phyloP scores from a whole-genome alignment of 108 stramenopile genomes.

The Conticribra weissflogii region DNA sequence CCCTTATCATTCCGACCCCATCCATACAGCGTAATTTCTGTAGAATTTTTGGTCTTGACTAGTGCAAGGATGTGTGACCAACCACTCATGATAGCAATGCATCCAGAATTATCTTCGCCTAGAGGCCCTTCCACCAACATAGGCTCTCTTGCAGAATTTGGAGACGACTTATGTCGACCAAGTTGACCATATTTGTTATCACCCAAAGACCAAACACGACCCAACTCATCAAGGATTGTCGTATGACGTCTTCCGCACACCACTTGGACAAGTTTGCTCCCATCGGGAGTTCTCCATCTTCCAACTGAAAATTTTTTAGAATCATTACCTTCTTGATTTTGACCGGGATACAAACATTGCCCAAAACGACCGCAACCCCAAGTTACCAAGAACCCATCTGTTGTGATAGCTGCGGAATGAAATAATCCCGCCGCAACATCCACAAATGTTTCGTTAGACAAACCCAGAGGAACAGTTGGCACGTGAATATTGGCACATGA shows the following conservation, averaged over 20 bases:
- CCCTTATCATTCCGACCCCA: conserved; percentile 76
- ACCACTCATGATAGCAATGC: conserved; percentile 44
- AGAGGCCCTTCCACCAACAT: conserved; percentile 47
- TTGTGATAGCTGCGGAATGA: conserved; percentile 79
- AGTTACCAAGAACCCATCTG: conserved; percentile 66
- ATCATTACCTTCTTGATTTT: conserved; percentile 4
- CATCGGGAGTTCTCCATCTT: conserved; percentile 75
- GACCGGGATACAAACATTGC: conserved; percentile 44
- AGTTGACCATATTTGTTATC: conserved; percentile 87
- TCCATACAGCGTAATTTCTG: conserved; percentile 49
- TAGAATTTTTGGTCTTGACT: conserved; percentile 23
- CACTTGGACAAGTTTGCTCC: conserved; percentile 56
- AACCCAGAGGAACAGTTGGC: conserved; percentile 15
- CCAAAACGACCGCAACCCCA: conserved; percentile 82
- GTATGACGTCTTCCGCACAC: conserved; percentile 80
- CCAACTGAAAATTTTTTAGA: conserved; percentile 13
- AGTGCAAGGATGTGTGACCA: conserved; percentile 76
- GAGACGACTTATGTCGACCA: conserved; percentile 39
- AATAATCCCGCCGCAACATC: conserved; percentile 78
- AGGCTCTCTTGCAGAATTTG: conserved; percentile 14
- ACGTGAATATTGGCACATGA: conserved; percentile 13
- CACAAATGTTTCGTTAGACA: conserved; percentile 34
- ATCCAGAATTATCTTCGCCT: conserved; percentile 43
- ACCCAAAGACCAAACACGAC: conserved; percentile 80
- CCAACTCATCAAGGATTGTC: conserved; percentile 63